Evolutionary conservation across 139 green algal genomes (phyloP).

Genomic region (Chlorella sp.): DNA sequence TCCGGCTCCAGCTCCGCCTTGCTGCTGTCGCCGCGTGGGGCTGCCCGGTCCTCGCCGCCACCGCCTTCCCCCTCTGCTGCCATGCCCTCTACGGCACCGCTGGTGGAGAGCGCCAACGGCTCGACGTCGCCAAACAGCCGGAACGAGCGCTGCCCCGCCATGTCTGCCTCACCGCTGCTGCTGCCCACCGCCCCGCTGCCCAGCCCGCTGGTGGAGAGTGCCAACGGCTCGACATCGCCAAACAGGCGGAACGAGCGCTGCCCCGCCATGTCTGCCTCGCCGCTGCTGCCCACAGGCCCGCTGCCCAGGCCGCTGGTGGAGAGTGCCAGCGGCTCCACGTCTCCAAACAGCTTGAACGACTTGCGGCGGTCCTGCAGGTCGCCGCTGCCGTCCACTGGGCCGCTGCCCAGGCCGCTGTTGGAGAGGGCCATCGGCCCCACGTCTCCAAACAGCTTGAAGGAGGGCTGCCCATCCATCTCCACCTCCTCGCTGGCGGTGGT

Average conservation of each 20-base stretch:
- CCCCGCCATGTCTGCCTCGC: background rate
- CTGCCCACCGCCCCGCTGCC: background rate
- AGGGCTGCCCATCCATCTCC: background rate
- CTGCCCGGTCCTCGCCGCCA: no score
- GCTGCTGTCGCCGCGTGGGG: no score
- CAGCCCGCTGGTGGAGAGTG: background rate
- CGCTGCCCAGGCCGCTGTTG: background rate
- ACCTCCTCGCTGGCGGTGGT: no score
- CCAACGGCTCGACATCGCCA: conserved; percentile 1
- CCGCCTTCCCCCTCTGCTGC: no score
- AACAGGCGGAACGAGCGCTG: conserved; percentile 21
- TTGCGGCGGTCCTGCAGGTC: background rate
- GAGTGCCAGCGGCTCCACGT: conserved; percentile 9
- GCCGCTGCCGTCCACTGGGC: background rate
- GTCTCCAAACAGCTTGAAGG: conserved; percentile 30
- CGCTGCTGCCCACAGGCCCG: background rate
- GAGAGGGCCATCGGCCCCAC: no score
- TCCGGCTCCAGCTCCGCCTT: background rate
- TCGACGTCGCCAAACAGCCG: conserved; percentile 20
- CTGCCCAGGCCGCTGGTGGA: background rate
- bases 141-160: background rate
- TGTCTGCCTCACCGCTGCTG: background rate
- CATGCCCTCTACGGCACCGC: no score
- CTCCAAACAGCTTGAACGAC: conserved; percentile 33
- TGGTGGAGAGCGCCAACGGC: background rate